Percentiles rank a stretch among this genome's conserved stretches.
Conservation (phyloP, 2,329 filamentous ascomycete species). For the Fusarium domesticum region DNA sequence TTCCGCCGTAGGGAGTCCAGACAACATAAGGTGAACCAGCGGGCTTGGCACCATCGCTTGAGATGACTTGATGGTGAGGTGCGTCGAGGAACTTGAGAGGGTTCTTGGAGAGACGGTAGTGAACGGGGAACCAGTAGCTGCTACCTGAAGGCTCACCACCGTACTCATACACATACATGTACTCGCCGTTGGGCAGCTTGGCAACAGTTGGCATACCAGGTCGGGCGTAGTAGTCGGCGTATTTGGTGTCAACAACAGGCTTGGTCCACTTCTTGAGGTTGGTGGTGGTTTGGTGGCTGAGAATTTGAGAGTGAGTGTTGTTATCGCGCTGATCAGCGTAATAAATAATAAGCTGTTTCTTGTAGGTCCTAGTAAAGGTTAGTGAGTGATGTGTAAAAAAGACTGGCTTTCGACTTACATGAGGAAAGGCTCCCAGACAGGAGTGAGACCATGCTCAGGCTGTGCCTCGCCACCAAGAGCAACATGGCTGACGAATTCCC, state of each 20-base stretch:
- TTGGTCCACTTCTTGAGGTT: conserved; percentile 60
- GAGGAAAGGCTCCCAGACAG: conserved; percentile 72
- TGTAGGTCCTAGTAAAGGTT: conserved; percentile 41
- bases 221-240: conserved; percentile 55
- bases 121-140: conserved; percentile 39
- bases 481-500: conserved; percentile 65
- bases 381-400: not conserved
- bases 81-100: conserved; percentile 37
- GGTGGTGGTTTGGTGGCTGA: conserved; percentile 60
- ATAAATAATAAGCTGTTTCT: conserved; percentile 61
- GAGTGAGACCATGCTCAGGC: conserved; percentile 62
- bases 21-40: conserved; percentile 43
- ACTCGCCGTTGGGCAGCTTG: conserved; percentile 50
- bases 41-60: conserved; percentile 34
- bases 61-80: conserved; percentile 32
- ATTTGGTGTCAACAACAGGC: conserved; percentile 57
- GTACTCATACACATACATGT: conserved; percentile 63
- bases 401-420: conserved; percentile 30
- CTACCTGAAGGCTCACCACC: conserved; percentile 35
- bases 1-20: conserved; percentile 42
- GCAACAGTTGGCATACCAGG: conserved; percentile 67
- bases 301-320: conserved; percentile 59
- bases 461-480: conserved; percentile 58
- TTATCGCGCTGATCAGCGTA: conserved; percentile 69
- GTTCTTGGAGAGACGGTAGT: conserved; percentile 42